Conservation (phyloP, 2,329 filamentous ascomycete species). For the Madurella fahalii region DNA sequence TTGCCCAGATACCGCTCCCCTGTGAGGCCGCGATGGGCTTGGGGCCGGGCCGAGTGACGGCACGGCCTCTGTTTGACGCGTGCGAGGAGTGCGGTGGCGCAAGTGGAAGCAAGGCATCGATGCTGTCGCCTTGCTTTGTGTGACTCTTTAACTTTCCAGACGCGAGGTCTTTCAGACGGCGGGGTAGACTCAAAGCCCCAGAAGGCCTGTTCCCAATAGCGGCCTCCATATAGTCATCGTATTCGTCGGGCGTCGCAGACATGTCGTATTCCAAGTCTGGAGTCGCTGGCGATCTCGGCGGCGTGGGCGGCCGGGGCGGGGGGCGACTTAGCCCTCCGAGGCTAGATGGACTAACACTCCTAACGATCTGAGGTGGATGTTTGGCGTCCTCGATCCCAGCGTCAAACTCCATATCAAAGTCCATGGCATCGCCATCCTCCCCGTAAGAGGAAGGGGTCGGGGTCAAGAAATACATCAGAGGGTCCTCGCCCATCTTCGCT, state of each 20-base stretch:
- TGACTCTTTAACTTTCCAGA: conserved; percentile 29
- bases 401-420: conserved; percentile 44
- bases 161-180: conserved; percentile 41
- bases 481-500: conserved; percentile 46
- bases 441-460: conserved; percentile 39
- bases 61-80: conserved; percentile 9
- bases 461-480: conserved; percentile 54
- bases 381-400: conserved; percentile 53
- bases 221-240: conserved; percentile 44
- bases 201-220: conserved; percentile 30
- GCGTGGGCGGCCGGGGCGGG: conserved; percentile 38
- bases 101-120: conserved; percentile 33
- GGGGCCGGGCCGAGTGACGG: conserved; percentile 16
- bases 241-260: conserved; percentile 42
- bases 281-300: conserved; percentile 36
- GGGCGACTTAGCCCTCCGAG: conserved; percentile 46
- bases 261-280: conserved; percentile 42
- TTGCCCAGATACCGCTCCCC: conserved; percentile 23
- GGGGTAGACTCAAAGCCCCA: conserved; percentile 36
- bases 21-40: not conserved
- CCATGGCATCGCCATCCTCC: conserved; percentile 39
- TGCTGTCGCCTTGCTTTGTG: conserved; percentile 30
- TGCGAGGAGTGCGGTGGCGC: not conserved
- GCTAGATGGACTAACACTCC: conserved; percentile 54
- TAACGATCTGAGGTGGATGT: conserved; percentile 43